A percentile compares a stretch with the other conserved stretches of the same genome.
Evolutionary conservation across 2,329 filamentous ascomycete species (phyloP).

Genomic region (Colletotrichum horii): DNA sequence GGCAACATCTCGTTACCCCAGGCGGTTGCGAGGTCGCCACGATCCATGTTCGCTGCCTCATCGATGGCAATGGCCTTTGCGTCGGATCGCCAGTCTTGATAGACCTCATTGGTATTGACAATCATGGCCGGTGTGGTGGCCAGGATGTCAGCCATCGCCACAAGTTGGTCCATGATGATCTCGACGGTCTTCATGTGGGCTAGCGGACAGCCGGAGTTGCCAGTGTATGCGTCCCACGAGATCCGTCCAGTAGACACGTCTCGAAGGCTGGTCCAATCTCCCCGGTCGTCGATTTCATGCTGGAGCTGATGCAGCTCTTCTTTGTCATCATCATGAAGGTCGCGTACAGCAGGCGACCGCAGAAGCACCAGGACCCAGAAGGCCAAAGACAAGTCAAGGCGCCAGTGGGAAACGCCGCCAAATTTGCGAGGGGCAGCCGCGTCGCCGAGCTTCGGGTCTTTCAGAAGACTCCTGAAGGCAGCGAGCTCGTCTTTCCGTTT

Average conservation of each 20-base stretch:
- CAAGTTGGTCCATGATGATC: not conserved
- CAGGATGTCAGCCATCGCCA: constrained; percentile 25
- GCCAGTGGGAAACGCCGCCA: not conserved
- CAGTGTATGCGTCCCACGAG: not conserved
- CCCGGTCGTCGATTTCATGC: not conserved
- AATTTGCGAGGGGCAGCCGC: not conserved
- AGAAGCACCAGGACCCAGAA: not conserved
- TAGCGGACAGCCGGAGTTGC: not conserved
- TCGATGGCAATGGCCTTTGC: constrained; percentile 25
- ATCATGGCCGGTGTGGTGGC: not conserved
- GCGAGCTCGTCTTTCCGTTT: not conserved
- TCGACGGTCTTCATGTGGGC: not conserved
- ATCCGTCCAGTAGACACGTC: not conserved
- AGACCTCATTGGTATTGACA: not conserved
- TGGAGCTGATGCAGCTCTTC: constrained; percentile 20
- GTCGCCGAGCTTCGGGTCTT: not conserved
- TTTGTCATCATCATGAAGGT: constrained; percentile 3
- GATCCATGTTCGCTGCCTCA: constrained; percentile 25
- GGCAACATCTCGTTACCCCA: constrained; percentile 27
- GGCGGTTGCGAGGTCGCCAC: constrained; percentile 24
- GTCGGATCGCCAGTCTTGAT: not conserved
- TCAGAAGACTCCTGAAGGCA: constrained; percentile 2
- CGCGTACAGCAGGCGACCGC: not conserved
- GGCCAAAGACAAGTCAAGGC: not conserved
- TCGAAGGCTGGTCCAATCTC: not conserved